phyloP scores from a whole-genome alignment of 169 alveolate genomes.

The Cryptosporidium baileyi region DNA sequence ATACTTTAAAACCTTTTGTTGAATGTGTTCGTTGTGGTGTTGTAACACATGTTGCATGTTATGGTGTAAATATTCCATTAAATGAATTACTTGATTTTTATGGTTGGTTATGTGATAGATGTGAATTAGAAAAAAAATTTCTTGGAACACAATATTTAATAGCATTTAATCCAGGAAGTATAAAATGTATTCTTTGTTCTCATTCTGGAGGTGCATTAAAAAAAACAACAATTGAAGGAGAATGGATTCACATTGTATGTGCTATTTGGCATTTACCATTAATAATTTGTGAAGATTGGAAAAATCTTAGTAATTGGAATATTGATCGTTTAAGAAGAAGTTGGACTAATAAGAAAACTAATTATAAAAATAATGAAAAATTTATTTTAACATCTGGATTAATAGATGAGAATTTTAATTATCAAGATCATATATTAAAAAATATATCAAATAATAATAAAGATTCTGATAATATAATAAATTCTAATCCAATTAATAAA shows the following conservation, averaged over 20 bases:
- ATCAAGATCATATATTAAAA: not conserved
- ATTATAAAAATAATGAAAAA: not conserved
- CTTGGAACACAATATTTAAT: slow-evolving; percentile 56
- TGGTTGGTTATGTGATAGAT: slow-evolving; percentile 64
- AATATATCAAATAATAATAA: not conserved
- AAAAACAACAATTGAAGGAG: slow-evolving; percentile 23
- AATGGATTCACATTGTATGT: slow-evolving; percentile 54
- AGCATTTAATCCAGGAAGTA: slow-evolving; percentile 50
- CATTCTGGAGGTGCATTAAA: slow-evolving; percentile 61
- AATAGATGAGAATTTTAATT: not conserved
- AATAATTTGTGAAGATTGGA: slow-evolving; percentile 48
- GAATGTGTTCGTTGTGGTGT: slow-evolving; percentile 62
- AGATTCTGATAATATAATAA: not conserved
- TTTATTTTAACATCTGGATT: not conserved
- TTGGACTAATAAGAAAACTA: slow-evolving; percentile 32
- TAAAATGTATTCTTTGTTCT: slow-evolving; percentile 19
- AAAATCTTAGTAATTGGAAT: slow-evolving; percentile 38
- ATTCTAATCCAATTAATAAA: not conserved
- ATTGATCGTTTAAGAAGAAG: slow-evolving; percentile 18
- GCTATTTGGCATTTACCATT: slow-evolving; percentile 58
- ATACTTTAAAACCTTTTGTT: slow-evolving; percentile 47
- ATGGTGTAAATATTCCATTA: slow-evolving; percentile 37
- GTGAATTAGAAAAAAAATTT: slow-evolving; percentile 42
- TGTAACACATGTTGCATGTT: slow-evolving; percentile 36
- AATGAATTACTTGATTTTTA: slow-evolving; percentile 50